Evolutionary conservation across 495 filamentous ascomycete species (phyloP).

Genomic region (Bathelium albidoporum): DNA sequence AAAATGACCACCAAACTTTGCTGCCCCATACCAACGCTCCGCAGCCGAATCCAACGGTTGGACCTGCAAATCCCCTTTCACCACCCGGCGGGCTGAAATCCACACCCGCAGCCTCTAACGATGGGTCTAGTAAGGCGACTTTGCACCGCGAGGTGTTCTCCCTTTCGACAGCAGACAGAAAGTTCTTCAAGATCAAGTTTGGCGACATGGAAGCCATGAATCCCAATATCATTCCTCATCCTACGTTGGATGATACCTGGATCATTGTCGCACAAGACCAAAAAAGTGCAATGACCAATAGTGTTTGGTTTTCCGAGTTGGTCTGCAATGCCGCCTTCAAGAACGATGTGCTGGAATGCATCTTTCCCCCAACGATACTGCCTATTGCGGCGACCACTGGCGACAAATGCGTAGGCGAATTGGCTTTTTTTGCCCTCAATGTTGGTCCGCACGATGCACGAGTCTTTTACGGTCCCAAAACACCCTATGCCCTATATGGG

Average conservation of each 20-base stretch:
- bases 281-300: not conserved
- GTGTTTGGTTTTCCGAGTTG: constrained; percentile 32
- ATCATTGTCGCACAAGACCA: constrained; percentile 37
- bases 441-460: constrained; percentile 43
- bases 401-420: constrained; percentile 34
- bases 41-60: not conserved
- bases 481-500: constrained; percentile 38
- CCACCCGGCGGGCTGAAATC: not conserved
- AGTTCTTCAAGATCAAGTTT: constrained; percentile 38
- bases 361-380: constrained; percentile 28
- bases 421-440: constrained; percentile 28
- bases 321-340: constrained; percentile 38
- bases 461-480: constrained; percentile 41
- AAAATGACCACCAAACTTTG: not conserved
- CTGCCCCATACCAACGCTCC: not conserved
- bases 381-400: constrained; percentile 35
- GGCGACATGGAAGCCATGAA: constrained; percentile 32
- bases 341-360: constrained; percentile 32
- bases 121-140: not conserved
- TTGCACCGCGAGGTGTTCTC: constrained; percentile 33
- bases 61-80: not conserved
- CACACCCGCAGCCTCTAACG: not conserved
- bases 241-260: constrained; percentile 33
- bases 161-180: constrained; percentile 29
- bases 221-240: constrained; percentile 47